A percentile compares a stretch with the other conserved stretches of the same genome.
These are phyloP conservation scores for Arthroderma sp. DNA, from an alignment of 2,329 filamentous ascomycete species.

Conservation along the genomic window DNA sequence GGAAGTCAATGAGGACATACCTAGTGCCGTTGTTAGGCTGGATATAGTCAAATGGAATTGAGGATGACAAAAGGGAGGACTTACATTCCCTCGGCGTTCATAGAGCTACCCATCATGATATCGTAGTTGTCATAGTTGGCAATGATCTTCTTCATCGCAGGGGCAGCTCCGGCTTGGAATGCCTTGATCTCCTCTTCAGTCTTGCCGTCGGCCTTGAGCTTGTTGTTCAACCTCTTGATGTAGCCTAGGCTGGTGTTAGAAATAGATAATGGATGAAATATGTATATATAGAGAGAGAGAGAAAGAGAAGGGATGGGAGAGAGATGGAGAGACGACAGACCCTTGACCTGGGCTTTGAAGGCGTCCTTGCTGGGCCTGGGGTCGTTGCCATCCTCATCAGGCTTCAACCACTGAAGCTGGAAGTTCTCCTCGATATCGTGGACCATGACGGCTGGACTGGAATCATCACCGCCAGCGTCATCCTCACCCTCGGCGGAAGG, in stretches of 20 bases:
- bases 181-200: slow-evolving; percentile 55
- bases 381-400: slow-evolving; percentile 25
- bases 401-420: slow-evolving; percentile 56
- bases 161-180: slow-evolving; percentile 66
- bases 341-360: slow-evolving; percentile 74
- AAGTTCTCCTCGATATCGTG: slow-evolving; percentile 92
- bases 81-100: slow-evolving; percentile 89
- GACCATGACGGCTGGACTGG: slow-evolving; percentile 49
- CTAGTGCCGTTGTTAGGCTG: slow-evolving; percentile 32
- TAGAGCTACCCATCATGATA: slow-evolving; percentile 82
- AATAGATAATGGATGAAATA: slow-evolving; percentile 11
- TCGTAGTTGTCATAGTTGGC: slow-evolving; percentile 94
- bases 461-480: slow-evolving; percentile 60
- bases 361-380: slow-evolving; percentile 59
- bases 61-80: slow-evolving; percentile 27
- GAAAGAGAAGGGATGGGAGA: too few relatives aligned
- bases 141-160: slow-evolving; percentile 71
- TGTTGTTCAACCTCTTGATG: slow-evolving; percentile 76
- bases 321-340: slow-evolving; percentile 38
- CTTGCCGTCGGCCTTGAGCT: slow-evolving; percentile 52
- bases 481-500: slow-evolving; percentile 73
- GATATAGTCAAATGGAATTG: not conserved
- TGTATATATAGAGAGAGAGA: not conserved
- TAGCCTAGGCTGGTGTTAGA: slow-evolving; percentile 47
- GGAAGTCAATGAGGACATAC: slow-evolving; percentile 91